Conservation (phyloP, 768 basidiomycete genomes). For the Lentinus brumalis region DNA sequence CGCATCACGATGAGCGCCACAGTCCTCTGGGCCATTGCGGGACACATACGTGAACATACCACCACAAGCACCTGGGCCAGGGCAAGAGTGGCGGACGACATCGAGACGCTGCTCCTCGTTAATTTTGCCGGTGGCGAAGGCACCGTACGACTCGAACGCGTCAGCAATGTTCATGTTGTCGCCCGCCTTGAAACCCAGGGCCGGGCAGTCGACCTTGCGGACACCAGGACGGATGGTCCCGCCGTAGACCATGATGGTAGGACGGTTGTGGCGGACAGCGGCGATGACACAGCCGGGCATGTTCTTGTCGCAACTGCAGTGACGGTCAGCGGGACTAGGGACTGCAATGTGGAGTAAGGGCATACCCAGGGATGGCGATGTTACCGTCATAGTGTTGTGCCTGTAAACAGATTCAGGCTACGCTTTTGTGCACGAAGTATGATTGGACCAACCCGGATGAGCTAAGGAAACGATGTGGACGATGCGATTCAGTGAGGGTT, state of each 20-base stretch:
- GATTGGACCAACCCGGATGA: constrained; percentile 51
- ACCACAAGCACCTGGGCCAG: constrained; percentile 82
- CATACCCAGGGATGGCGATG: constrained; percentile 73
- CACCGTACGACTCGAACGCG: constrained; percentile 84
- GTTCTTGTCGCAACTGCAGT: constrained; percentile 74
- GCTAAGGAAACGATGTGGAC: constrained; percentile 34
- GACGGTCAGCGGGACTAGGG: background rate
- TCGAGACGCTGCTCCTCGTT: constrained; percentile 81
- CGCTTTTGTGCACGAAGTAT: background rate
- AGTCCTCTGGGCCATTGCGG: background rate
- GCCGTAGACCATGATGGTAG: constrained; percentile 84
- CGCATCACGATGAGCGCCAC: background rate
- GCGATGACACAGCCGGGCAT: constrained; percentile 92
- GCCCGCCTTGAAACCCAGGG: constrained; percentile 77
- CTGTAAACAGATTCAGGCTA: constrained; percentile 35
- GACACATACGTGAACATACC: constrained; percentile 79
- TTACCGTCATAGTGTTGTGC: constrained; percentile 90
- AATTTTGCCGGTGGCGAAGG: constrained; percentile 75
- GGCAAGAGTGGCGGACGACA: constrained; percentile 84
- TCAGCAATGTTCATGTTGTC: constrained; percentile 84
- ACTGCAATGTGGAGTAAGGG: background rate
- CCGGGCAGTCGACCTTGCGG: constrained; percentile 78
- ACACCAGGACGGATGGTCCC: constrained; percentile 81
- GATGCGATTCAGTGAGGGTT: background rate
- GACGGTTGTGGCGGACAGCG: constrained; percentile 83